Evolutionary conservation across 192 early-diverging fungal genomes (phyloP).

Genomic region (Backusella parvicylindrica): DNA sequence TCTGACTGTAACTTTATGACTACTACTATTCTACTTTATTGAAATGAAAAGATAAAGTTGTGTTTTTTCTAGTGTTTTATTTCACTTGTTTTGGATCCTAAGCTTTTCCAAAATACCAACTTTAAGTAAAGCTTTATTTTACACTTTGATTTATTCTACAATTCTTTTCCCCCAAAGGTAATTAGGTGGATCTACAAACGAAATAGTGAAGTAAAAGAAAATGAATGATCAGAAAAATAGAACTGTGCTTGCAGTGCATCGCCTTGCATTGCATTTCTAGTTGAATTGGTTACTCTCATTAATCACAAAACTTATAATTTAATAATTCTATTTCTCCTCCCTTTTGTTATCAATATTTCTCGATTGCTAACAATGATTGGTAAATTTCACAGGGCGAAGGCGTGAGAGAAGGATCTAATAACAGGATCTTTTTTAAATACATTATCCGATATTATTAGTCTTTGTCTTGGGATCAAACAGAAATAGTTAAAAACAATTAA

Average conservation of each 20-base stretch:
- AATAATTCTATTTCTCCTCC: background rate
- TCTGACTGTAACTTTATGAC: conserved; percentile 1
- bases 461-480: background rate
- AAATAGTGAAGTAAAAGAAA: background rate
- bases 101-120: background rate
- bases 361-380: background rate
- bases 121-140: background rate
- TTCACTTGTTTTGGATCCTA: background rate
- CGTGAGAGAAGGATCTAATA: background rate
- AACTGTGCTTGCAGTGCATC: conserved; percentile 3
- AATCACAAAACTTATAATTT: conserved; percentile 1
- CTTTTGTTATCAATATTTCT: background rate
- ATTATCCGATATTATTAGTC: background rate
- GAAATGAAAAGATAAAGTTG: background rate
- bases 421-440: background rate
- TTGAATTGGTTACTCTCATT: background rate
- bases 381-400: background rate
- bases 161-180: background rate
- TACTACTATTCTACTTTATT: background rate
- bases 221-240: conserved; percentile 1
- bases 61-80: background rate
- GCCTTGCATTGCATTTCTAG: conserved; percentile 7
- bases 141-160: background rate
- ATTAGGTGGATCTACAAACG: background rate
- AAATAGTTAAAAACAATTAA: background rate